Evolutionary conservation across 768 basidiomycete species (phyloP), one percentile per base, ranked within the genome.

Genomic region (Rubroboletus pulcherrimus): DNA sequence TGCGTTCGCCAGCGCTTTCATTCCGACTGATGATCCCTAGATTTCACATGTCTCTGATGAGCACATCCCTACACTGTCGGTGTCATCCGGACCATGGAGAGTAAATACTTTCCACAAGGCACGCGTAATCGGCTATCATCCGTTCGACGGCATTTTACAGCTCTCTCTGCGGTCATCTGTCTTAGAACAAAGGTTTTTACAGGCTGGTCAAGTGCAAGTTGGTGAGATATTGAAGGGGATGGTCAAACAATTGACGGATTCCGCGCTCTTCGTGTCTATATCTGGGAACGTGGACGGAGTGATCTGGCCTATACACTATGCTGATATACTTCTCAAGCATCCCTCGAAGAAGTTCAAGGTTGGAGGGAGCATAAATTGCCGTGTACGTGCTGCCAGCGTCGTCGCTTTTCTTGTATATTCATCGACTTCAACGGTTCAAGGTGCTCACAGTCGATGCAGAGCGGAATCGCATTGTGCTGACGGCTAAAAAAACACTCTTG

Each of bases 31-130:
- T 45, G 39, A 54, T 5, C 15, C 19, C 6, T 62, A 98, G 93
- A 97, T 99, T 63, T 97, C 96, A 11, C 93, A 97, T 69, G 78
- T 89, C 44, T 90, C 93, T 9, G 94, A 98, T 66, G 91, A 94
- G 44, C 93, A 93, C 66, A 76, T 93, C n/a, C 81, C 88, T 15
- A 79, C 85, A n/a, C 74, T 97, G 24, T 82, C 89, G 6, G 56
- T 73, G 7, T 71, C 78, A n/a, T 83, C 86, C 21, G 89, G 91
- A 17, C 81, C 87, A 21, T 98, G 89, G 89, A 90, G 85, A 70
- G 66, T 82, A 50, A 89, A 86, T 14, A 85, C 92, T 7, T 71
- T 84, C 2, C 96, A 98, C 66, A 78, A 81, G 49, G 94, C 91
- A 3, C 86, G 97, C 45, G 91, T 98, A 4, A 87, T 87, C 11